Percentiles rank a stretch among this genome's conserved stretches.
These are phyloP conservation scores for Westerdykella sp. DNA, from an alignment of 2,329 filamentous ascomycete genomes.

Conservation along the genomic window DNA sequence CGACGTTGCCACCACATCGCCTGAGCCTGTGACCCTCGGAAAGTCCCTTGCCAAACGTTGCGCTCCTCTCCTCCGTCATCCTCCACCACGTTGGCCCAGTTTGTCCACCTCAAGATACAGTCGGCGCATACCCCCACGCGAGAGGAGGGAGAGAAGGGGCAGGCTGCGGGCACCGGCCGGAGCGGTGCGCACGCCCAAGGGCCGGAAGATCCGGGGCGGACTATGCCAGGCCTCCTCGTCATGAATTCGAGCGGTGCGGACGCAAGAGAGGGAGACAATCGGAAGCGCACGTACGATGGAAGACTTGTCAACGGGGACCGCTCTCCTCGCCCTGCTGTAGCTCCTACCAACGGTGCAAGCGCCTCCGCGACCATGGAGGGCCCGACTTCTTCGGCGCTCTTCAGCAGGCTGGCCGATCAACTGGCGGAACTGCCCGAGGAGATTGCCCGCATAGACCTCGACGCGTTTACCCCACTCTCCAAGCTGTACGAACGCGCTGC, in stretches of 20 bases:
- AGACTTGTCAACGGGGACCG: conserved; percentile 27
- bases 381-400: conserved; percentile 3
- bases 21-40: too few species aligned
- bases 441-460: conserved; percentile 63
- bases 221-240: conserved; percentile 45
- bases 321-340: conserved; percentile 6
- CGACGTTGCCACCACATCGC: too few species aligned
- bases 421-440: conserved; percentile 43
- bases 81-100: background rate
- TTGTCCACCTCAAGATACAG: conserved; percentile 11
- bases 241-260: conserved; percentile 43
- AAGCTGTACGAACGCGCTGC: conserved; percentile 70
- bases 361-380: conserved; percentile 6
- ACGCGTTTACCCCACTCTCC: conserved; percentile 65
- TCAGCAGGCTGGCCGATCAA: conserved; percentile 11
- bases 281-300: conserved; percentile 26
- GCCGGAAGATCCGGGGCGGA: conserved; percentile 27
- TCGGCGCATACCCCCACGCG: conserved; percentile 7
- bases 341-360: conserved; percentile 11
- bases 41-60: too few species aligned
- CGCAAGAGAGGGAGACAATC: conserved; percentile 27
- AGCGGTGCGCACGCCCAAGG: conserved; percentile 29
- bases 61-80: background rate
- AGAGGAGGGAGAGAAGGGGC: conserved; percentile 8
- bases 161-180: conserved; percentile 8